Evolutionary conservation across 768 basidiomycete species (phyloP), one percentile per base, ranked within the genome.

Genomic region (Daedaleopsis sinensis): DNA sequence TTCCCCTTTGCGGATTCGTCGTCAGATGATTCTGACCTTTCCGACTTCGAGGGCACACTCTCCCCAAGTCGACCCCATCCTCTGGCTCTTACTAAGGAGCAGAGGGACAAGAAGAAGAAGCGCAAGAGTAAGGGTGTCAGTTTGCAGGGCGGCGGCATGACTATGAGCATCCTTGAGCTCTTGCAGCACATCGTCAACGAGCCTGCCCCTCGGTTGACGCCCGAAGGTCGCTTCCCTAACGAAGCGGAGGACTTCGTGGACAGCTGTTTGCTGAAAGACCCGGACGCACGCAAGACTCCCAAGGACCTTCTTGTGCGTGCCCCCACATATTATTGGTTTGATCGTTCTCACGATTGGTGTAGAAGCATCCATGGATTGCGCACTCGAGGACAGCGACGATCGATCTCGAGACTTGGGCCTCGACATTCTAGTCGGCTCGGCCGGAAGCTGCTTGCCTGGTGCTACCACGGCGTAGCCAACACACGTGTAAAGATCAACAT

Each of bases 181-280:
- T 78, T 99, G 63, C 97, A 98, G 72, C 94, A 98, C 72, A 98
- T 99, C 68, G 97, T 99, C 55, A 98, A 98, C 71, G 97, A 98
- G 77, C 94, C 96, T 59, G 96, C 97, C 27, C 97, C 97, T 44
- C 81, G 85, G 70, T 75, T 99, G 65, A 88, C 88, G 12, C 85
- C 87, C 1, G 87, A 90, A 59, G 89, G 88, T 38, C 82, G 81
- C 65, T 90, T 84, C 80, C 89, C 91, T 3, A 73, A 74, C 55
- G 84, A 89, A 71, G 90, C 92, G 23, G 91, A 93, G 67, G 79
- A 79, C 52, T 98, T 99, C 65, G 86, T 98, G 48, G 91, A 97
- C 72, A 87, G 85, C 50, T 98, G 95, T 77, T 74, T 98, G 76
- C 68, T 89, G 72, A 99, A 99, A 78, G 93, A 98, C 71, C 94